Evolutionary conservation across 2,329 filamentous ascomycete genomes (phyloP).

Genomic region (Botryosphaeria dothidea): DNA sequence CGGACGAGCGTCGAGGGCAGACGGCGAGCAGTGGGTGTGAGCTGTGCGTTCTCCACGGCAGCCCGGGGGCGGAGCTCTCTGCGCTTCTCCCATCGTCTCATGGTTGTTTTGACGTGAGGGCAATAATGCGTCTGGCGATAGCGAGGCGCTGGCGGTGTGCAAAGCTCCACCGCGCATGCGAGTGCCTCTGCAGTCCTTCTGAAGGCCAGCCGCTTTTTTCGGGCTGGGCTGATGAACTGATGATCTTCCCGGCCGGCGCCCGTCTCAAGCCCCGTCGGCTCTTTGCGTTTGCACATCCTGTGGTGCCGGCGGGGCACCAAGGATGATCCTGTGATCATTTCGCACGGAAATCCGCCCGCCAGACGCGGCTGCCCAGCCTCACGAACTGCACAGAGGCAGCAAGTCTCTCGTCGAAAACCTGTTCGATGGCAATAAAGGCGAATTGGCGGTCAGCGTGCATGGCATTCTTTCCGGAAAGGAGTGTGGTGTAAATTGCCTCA

Average conservation of each 20-base stretch:
- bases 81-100: not conserved
- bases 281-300: not conserved
- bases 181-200: not conserved
- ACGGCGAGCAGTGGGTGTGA: not conserved
- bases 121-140: not conserved
- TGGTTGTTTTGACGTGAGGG: not conserved
- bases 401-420: not conserved
- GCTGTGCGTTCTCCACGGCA: not conserved
- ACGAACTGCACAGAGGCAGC: not conserved
- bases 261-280: slow-evolving; percentile 9
- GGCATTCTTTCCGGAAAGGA: not conserved
- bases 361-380: not conserved
- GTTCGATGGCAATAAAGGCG: not conserved
- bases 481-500: not conserved
- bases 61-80: not conserved
- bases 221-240: slow-evolving; percentile 3
- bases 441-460: not conserved
- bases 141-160: slow-evolving; percentile 4
- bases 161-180: not conserved
- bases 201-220: not conserved
- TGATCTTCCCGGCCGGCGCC: slow-evolving; percentile 8
- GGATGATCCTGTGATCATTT: slow-evolving; percentile 14
- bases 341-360: not conserved
- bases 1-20: not conserved
- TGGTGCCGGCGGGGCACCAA: not conserved